Evolutionary conservation across 352 stramenopile species (phyloP), one percentile per base, ranked within the genome.

Genomic region (Peronospora tabacina): DNA sequence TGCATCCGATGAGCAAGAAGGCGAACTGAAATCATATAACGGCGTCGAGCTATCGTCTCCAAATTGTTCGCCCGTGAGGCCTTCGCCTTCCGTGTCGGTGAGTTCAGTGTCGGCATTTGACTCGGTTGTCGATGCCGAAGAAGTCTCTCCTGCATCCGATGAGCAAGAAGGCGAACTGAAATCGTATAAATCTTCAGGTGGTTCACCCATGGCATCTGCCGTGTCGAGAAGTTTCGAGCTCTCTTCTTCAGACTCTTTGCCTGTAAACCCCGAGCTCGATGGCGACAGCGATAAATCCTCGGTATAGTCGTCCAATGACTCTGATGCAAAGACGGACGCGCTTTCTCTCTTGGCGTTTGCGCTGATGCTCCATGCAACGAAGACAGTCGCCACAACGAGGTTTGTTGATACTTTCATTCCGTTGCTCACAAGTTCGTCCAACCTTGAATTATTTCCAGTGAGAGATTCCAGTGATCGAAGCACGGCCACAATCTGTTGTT

Each of bases 401-500:
- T 32, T 53, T 44, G 53, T 44, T 42, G 44, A 41, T n/a, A 59
- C 51, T 57, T 63, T 66, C 56, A 69, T 66, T 19, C 46, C 51
- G 34, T 11, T 47, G 34, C 48, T 52, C n/a, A 32, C 54, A 52
- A 53, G 43, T 66, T 43, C 22, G 19, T 49, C 17, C 43, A 52
- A 52, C 28, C 46, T 54, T 49, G 45, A 54, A 44, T 58, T 66
- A 52, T 58, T 61, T 36, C 53, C 57, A 53, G 34, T 61, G 52
- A 58, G 37, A 22, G 17, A 33, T 16, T 8, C 2, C 1, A 32
- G 28, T 32, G 10, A 24, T 58, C 32, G 54, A 56, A 52, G 40
- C 41, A 26, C 44, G 15, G 16, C 46, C 49, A 57, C 49, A 22
- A 59, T 40, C 22, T 59, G 33, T 59, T 49, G 17, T 59, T 43